These are phyloP conservation scores for Olyra latifolia DNA, from an alignment of 176 grass and related monocot genomes.

Conservation along the genomic window DNA sequence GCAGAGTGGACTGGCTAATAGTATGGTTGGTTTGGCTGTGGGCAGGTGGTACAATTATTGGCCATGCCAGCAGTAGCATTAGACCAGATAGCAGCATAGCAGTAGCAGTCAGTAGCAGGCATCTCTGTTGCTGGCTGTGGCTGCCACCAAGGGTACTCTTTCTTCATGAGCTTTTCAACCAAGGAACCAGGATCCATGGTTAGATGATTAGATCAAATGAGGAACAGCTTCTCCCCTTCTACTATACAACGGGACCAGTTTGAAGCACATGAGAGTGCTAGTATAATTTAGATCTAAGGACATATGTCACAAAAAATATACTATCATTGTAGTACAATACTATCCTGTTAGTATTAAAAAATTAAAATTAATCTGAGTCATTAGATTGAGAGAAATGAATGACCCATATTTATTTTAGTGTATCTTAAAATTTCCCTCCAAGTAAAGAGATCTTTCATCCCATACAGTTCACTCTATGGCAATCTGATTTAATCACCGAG, in stretches of 20 bases:
- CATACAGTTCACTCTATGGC: no score
- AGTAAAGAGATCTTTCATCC: no score
- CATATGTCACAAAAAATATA: no score
- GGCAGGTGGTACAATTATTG: constrained; percentile 29
- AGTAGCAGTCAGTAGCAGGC: not conserved
- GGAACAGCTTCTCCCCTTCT: not conserved
- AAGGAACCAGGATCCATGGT: not conserved
- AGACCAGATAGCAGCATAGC: not conserved
- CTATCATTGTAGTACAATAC: no score
- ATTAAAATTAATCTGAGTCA: no score
- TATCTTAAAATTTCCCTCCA: no score
- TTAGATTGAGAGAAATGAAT: no score
- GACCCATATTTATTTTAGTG: no score
- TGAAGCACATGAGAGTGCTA: no score
- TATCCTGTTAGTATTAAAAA: no score
- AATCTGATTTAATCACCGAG: not conserved
- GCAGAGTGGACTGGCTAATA: not conserved
- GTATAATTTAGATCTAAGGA: no score
- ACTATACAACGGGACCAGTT: not conserved
- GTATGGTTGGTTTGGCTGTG: not conserved
- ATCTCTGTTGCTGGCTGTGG: constrained; percentile 1
- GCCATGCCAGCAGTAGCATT: not conserved
- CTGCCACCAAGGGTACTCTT: not conserved
- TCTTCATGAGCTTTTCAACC: not conserved
- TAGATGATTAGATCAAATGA: not conserved